Conservation (phyloP, 2,329 filamentous ascomycete genomes). For the Thermoascus crustaceus region DNA sequence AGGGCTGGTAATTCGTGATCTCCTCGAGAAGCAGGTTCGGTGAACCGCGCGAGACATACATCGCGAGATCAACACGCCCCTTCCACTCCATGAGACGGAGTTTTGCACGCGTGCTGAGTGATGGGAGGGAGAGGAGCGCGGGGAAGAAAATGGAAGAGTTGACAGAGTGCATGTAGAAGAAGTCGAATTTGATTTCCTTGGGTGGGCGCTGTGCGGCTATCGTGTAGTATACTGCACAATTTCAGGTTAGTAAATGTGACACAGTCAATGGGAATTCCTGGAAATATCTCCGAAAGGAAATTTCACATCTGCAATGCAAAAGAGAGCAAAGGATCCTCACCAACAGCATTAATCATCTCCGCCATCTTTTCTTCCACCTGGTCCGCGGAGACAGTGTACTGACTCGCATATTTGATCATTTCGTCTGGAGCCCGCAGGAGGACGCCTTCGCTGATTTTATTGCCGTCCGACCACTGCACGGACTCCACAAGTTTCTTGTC, state of each 20-base stretch:
- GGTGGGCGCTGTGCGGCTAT: slow-evolving; percentile 54
- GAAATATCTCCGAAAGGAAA: slow-evolving; percentile 35
- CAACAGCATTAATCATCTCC: slow-evolving; percentile 62
- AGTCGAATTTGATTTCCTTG: slow-evolving; percentile 69
- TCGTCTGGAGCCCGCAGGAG: slow-evolving; percentile 54
- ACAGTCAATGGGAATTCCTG: no score
- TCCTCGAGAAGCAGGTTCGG: slow-evolving; percentile 54
- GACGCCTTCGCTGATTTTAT: slow-evolving; percentile 63
- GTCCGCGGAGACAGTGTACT: slow-evolving; percentile 49
- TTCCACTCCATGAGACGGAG: slow-evolving; percentile 73
- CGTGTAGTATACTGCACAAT: slow-evolving; percentile 45
- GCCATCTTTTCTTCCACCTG: slow-evolving; percentile 51
- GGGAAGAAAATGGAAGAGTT: slow-evolving; percentile 69
- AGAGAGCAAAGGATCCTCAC: slow-evolving; percentile 24
- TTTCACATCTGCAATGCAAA: background rate
- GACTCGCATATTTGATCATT: slow-evolving; percentile 53
- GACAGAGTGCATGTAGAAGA: slow-evolving; percentile 72
- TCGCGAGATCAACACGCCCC: slow-evolving; percentile 61
- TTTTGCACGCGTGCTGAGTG: slow-evolving; percentile 54
- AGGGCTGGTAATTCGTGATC: slow-evolving; percentile 53
- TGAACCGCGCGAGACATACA: slow-evolving; percentile 62
- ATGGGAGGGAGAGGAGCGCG: slow-evolving; percentile 52
- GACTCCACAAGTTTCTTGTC: slow-evolving; percentile 51
- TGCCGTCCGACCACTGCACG: slow-evolving; percentile 45
- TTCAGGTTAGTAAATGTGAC: slow-evolving; percentile 22